Percentiles rank a stretch among this genome's conserved stretches.
These are phyloP conservation scores for Naganishia randhawae DNA, from an alignment of 768 basidiomycete genomes.

Conservation along the genomic window DNA sequence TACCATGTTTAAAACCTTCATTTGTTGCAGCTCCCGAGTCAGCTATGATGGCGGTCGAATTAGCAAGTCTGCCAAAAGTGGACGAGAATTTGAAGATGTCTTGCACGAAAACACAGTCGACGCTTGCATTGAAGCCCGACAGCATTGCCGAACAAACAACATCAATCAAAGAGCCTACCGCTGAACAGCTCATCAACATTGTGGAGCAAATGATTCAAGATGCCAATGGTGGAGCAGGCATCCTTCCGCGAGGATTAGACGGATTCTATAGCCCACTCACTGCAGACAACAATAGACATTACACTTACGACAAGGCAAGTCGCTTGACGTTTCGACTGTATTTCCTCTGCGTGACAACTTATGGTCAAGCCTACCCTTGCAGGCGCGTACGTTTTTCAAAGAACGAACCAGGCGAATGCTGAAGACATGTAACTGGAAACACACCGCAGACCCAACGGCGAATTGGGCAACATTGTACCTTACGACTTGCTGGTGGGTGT, in stretches of 20 bases:
- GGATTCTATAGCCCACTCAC: neutral
- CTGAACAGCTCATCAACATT: neutral
- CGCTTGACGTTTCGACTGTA: neutral
- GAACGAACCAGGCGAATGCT: neutral
- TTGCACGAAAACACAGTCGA: neutral
- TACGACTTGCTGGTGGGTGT: neutral
- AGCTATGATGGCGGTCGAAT: neutral
- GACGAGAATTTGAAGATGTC: neutral
- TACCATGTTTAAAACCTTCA: too few species aligned
- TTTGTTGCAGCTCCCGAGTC: neutral
- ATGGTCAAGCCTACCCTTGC: neutral
- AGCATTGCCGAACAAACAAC: neutral
- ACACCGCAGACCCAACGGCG: neutral
- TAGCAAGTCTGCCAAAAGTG: neutral
- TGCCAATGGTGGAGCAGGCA: neutral
- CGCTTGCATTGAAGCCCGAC: neutral
- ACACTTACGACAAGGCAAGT: neutral
- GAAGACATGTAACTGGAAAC: neutral
- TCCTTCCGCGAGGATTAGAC: neutral
- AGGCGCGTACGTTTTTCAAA: neutral
- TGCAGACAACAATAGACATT: neutral
- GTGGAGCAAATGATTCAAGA: neutral
- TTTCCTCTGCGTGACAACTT: too few species aligned
- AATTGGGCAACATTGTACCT: conserved; percentile 1
- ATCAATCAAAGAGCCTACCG: neutral